Evolutionary conservation across 2,329 filamentous ascomycete genomes (phyloP), one percentile per base, ranked within the genome.

Genomic region (Fusarium denticulatum): DNA sequence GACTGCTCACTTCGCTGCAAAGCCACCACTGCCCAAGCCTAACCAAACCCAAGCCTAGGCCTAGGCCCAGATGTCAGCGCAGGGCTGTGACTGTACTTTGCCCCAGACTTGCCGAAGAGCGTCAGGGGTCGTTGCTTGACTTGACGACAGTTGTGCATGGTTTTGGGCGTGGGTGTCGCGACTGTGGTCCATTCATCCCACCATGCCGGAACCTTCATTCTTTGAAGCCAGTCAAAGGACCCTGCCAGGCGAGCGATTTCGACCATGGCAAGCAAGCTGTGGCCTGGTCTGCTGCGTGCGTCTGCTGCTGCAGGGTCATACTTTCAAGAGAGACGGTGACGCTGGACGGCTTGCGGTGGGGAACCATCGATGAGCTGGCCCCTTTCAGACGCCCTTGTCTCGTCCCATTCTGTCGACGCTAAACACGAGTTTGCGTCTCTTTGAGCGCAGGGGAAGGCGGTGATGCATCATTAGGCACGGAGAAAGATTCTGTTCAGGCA

Each of bases 321-420:
- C 50, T 75, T 55, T 60, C 49, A 58, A 69, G 76, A 77, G 69
- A 78, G 72, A 77, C 76, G 76, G 76, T 78, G 76, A 78, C 76
- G 76, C 75, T 78, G 42, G 60, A 65, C 56, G 65, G 76, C 71
- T 77, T 58, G 68, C 61, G 64, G 76, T 78, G 76, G 76, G 70
- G 76, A 76, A 76, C 67, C 52, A 77, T 73, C 67, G 75, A 78
- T 78, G 76, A 78, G 76, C 60, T 78, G 76, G 77, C 76, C 73
- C 76, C 76, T 77, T 71, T 76, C 62, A 66, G 66, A 67, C 67
- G 73, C 72, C 76, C 76, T 76, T 76, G 72, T 77, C 76, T 78
- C 73, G 75, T 76, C 71, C 76, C 75, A 77, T 76, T 67, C 40
- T 58, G 61, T 76, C 60, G 71, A 71, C 76, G 76, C 76, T 78